These are phyloP conservation scores for Cladosporium sp. DNA, from an alignment of 2,329 filamentous ascomycete genomes.

Conservation along the genomic window DNA sequence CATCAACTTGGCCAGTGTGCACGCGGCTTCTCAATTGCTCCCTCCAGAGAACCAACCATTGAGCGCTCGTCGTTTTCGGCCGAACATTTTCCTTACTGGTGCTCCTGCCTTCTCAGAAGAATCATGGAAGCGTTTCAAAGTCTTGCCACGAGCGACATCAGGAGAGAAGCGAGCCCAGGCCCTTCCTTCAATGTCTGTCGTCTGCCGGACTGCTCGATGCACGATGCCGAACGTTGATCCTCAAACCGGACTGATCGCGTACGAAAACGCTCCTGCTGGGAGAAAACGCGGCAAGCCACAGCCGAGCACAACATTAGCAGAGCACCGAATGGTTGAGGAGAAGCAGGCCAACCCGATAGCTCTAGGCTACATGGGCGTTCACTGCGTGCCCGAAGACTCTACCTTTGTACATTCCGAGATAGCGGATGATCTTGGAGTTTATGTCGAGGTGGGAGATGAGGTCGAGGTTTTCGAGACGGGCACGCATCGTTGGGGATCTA, in stretches of 20 bases:
- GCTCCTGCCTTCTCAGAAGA: conserved; percentile 1
- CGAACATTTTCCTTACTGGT: conserved; percentile 2
- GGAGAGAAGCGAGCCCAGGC: background rate
- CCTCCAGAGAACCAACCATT: conserved; percentile 1
- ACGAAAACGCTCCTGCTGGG: background rate
- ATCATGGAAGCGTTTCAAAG: background rate
- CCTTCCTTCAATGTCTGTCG: conserved; percentile 1
- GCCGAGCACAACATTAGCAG: background rate
- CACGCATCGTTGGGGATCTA: background rate
- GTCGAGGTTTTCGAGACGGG: background rate
- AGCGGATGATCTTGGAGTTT: background rate
- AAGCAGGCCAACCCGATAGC: conserved; percentile 3
- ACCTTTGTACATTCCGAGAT: background rate
- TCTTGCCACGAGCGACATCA: background rate
- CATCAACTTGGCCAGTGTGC: conserved; percentile 2
- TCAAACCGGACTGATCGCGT: background rate
- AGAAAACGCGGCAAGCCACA: conserved; percentile 5
- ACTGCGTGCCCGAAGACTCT: conserved; percentile 2
- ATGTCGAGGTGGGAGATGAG: conserved; percentile 2
- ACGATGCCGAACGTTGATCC: conserved; percentile 5
- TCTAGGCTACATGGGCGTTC: conserved; percentile 3
- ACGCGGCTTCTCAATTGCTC: background rate
- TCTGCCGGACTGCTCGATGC: background rate
- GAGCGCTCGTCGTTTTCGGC: background rate
- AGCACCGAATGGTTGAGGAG: background rate